A percentile compares a stretch with the other conserved stretches of the same genome.
Conservation (phyloP, 2,329 filamentous ascomycete genomes). For the Diaporthe capsici region DNA sequence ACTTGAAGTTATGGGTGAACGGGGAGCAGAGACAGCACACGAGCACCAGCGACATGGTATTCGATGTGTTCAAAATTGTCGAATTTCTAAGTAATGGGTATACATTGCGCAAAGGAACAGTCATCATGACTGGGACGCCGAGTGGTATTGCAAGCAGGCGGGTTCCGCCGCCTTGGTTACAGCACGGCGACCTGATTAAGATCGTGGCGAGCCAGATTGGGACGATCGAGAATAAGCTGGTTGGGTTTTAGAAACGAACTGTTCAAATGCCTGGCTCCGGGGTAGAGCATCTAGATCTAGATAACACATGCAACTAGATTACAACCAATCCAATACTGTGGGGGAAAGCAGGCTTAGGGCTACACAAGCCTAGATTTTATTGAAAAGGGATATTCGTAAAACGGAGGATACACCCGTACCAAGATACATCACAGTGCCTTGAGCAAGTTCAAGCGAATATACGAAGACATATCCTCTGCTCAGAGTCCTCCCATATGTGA, state of each 20-base stretch:
- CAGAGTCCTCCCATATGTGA: too few relatives aligned
- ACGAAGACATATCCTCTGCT: neutral
- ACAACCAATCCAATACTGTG: too few relatives aligned
- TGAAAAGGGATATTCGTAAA: too few relatives aligned
- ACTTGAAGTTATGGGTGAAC: conserved; percentile 53
- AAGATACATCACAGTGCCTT: too few relatives aligned
- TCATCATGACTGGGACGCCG: conserved; percentile 60
- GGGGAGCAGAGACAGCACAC: conserved; percentile 52
- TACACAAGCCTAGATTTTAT: too few relatives aligned
- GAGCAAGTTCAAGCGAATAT: too few relatives aligned
- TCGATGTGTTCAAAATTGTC: neutral
- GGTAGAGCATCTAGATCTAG: neutral
- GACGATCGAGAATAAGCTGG: neutral
- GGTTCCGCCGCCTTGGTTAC: neutral
- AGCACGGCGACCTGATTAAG: neutral
- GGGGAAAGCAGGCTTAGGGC: too few relatives aligned
- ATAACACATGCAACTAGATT: neutral
- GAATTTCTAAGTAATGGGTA: conserved; percentile 58
- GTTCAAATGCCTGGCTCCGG: neutral
- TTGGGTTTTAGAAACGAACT: neutral
- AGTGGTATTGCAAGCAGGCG: conserved; percentile 53
- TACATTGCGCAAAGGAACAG: conserved; percentile 60
- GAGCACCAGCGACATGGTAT: neutral
- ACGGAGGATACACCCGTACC: too few relatives aligned
- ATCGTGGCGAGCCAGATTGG: neutral